Conservation (phyloP, 2,329 filamentous ascomycete genomes). For the Fusarium udum region DNA sequence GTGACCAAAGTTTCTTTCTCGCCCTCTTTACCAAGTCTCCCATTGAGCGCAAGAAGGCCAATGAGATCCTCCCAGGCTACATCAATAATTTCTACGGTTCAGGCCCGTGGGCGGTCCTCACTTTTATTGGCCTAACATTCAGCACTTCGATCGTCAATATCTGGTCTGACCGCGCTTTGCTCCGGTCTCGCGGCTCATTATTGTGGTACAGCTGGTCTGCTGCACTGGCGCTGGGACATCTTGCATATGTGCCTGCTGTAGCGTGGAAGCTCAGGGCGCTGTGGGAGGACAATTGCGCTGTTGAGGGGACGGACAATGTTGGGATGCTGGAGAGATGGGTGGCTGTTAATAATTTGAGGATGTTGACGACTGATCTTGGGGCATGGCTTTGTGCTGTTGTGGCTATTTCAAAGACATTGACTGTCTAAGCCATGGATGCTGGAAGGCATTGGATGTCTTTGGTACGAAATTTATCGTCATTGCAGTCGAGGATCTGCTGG, state of each 20-base stretch:
- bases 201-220: constrained; percentile 48
- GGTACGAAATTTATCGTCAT: not conserved
- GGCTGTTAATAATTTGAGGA: constrained; percentile 44
- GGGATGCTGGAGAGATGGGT: constrained; percentile 47
- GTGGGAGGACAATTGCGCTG: constrained; percentile 38
- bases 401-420: constrained; percentile 43
- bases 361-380: constrained; percentile 48
- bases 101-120: constrained; percentile 48
- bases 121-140: constrained; percentile 49
- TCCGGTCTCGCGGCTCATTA: constrained; percentile 39
- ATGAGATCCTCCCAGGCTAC: constrained; percentile 54
- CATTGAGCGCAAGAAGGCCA: constrained; percentile 43
- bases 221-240: constrained; percentile 45
- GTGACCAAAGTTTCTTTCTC: constrained; percentile 57
- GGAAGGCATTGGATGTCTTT: not conserved
- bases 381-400: constrained; percentile 48
- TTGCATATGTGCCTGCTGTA: constrained; percentile 48
- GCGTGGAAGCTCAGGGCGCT: constrained; percentile 46
- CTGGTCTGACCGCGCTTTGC: constrained; percentile 33
- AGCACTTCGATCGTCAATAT: constrained; percentile 43
- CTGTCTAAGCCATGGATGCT: not conserved
- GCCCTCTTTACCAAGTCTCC: constrained; percentile 47
- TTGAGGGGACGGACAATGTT: constrained; percentile 41
- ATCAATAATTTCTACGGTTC: constrained; percentile 54
- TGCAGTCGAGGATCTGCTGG: not conserved